These are phyloP conservation scores for Exophiala calicioides DNA, from an alignment of 2,329 filamentous ascomycete genomes.

Conservation along the genomic window DNA sequence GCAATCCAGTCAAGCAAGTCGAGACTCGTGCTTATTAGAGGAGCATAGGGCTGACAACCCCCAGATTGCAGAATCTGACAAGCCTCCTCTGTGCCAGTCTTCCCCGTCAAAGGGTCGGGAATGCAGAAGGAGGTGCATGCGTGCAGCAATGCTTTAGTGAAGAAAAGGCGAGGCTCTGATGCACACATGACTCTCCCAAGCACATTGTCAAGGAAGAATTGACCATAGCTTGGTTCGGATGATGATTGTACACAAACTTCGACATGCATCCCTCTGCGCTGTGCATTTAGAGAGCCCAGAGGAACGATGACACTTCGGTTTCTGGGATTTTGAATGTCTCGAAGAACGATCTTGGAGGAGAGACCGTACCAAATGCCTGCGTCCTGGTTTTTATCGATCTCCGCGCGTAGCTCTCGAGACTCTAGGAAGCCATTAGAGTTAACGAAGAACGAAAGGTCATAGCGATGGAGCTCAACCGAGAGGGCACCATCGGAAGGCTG, in stretches of 20 bases:
- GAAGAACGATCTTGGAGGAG: slow-evolving; percentile 59
- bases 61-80: slow-evolving; percentile 31
- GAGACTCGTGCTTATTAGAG: slow-evolving; percentile 1
- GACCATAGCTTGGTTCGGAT: slow-evolving; percentile 47
- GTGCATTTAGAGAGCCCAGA: slow-evolving; percentile 41
- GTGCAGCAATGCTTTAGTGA: slow-evolving; percentile 61
- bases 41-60: slow-evolving; percentile 7
- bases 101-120: slow-evolving; percentile 38
- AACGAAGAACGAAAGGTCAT: slow-evolving; percentile 58
- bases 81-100: slow-evolving; percentile 37
- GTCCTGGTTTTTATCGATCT: slow-evolving; percentile 61
- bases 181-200: slow-evolving; percentile 61
- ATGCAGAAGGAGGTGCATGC: slow-evolving; percentile 59
- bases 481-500: slow-evolving; percentile 44
- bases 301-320: slow-evolving; percentile 59
- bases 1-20: slow-evolving; percentile 36
- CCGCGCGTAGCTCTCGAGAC: slow-evolving; percentile 52
- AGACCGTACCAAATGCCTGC: slow-evolving; percentile 63
- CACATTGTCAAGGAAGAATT: slow-evolving; percentile 56
- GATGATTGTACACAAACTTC: slow-evolving; percentile 34
- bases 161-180: slow-evolving; percentile 56
- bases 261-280: slow-evolving; percentile 46
- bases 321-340: slow-evolving; percentile 42
- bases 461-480: slow-evolving; percentile 52
- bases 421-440: slow-evolving; percentile 46